Base-by-base conservation (phyloP, 164 flowering plant genomes). In the Aristolochia fimbriata region DNA sequence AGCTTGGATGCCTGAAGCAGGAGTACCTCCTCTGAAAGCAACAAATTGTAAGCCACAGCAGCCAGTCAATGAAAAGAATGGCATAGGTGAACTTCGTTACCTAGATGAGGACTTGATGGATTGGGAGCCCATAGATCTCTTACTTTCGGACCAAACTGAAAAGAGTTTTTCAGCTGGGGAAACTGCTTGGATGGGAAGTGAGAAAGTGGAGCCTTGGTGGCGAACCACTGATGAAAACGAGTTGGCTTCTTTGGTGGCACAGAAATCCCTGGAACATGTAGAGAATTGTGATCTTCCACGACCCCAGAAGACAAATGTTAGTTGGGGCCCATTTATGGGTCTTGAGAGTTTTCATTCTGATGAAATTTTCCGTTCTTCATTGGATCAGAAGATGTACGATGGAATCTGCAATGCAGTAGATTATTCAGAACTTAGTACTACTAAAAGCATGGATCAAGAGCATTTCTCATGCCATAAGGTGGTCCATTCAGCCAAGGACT, bases 281-380 rank as follows among this genome's bases (percentile, higher is more conserved):
- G 76, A 75, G 61, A 81, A 80, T 52, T 80, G 80, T 68, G 86
- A 84, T 70, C 79, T 78, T 68, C 85, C 82, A 1, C 73, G 63
- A 48, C 81, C 78, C 6, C 79, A 67, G 64, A 41, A 30, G 22
- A 69, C 57, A 65, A 69, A 72, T 51, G 47, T 64, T 23, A 57
- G 68, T 56, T 65, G 54, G 47, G 65, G 66, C 22, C 64, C 70
- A 50, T 63, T 64, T 63, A 30, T 37, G 62, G 41, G 70, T 68
- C 55, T 54, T 23, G 73, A 60, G 37, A 41, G 70, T 67, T 76
- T 71, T 47, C 60, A 68, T 21, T 68, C 57, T 24, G 62, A 68
- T 23, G 37, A 37, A 25, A 37, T 51, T 19, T 45, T 64, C 15
- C 55, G 68, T 16, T 56, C 74, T 22, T 70, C 73, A 55, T 60